Conservation (phyloP, 1,284 basidiomycete species). For the Termitomyces sp. region DNA sequence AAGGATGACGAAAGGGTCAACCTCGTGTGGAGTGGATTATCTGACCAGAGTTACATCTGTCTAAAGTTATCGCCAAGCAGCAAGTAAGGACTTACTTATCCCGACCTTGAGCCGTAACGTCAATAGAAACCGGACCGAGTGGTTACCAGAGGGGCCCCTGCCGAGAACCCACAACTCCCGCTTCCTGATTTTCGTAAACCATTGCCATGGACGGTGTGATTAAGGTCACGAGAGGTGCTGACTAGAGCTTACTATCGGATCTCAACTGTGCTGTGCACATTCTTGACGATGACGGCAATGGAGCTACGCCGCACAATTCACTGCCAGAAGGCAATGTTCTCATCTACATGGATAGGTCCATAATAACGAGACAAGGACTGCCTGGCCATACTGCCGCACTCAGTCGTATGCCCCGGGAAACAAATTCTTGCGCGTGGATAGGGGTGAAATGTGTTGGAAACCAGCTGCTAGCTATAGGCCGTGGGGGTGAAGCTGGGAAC, state of each 20-base stretch:
- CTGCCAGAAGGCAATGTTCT: background rate
- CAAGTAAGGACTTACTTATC: too few species aligned
- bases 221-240: background rate
- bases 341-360: background rate
- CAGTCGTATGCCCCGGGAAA: too few species aligned
- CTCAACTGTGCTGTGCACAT: conserved; percentile 1
- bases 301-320: background rate
- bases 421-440: background rate
- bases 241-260: conserved; percentile 1
- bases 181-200: background rate
- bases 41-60: conserved; percentile 2
- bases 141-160: background rate
- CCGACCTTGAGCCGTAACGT: background rate
- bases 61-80: background rate
- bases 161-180: background rate
- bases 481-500: background rate
- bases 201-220: background rate
- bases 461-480: background rate
- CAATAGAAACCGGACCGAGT: background rate
- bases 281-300: background rate
- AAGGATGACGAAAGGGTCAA: background rate
- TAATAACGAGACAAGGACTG: background rate
- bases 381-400: background rate
- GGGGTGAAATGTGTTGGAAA: background rate
- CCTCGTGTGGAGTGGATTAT: conserved; percentile 2